Percentiles rank a stretch among this genome's conserved stretches.
Evolutionary conservation across 2,329 filamentous ascomycete genomes (phyloP).

Genomic region (Fusarium paranaense): DNA sequence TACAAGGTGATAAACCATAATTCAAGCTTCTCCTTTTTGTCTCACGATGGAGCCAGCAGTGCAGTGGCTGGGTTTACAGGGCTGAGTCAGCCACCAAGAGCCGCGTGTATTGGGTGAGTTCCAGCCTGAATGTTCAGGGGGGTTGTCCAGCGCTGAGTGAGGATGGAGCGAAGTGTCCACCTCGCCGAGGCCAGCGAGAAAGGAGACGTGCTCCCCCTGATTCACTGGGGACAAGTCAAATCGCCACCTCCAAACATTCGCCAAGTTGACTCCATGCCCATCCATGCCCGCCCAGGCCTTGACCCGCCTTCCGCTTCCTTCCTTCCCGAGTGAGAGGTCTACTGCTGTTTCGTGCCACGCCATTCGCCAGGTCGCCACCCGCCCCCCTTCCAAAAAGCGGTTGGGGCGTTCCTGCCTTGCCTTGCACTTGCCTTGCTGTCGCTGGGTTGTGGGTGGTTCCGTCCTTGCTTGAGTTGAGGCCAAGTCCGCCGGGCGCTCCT

Average conservation of each 20-base stretch:
- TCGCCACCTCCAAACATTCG: constrained; percentile 16
- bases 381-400: constrained; percentile 12
- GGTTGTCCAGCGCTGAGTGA: not conserved
- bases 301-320: constrained; percentile 1
- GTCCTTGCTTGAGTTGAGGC: not conserved
- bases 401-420: constrained; percentile 19
- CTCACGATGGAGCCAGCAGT: not conserved
- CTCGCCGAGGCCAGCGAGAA: not conserved
- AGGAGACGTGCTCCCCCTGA: not conserved
- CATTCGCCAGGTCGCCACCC: not conserved
- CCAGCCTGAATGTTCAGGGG: not conserved
- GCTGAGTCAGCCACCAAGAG: not conserved
- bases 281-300: not conserved
- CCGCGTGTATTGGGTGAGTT: not conserved
- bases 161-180: not conserved
- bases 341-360: not conserved
- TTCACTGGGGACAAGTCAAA: not conserved
- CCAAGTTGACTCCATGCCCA: not conserved
- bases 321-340: constrained; percentile 1
- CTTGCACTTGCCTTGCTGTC: not conserved
- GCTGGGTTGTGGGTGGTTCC: not conserved
- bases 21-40: not conserved
- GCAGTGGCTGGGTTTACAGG: not conserved
- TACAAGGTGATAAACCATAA: not conserved
- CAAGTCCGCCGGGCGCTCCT: constrained; percentile 7